Evolutionary conservation across 2,329 filamentous ascomycete species (phyloP).

Genomic region (Xylariomycetidae sp.): DNA sequence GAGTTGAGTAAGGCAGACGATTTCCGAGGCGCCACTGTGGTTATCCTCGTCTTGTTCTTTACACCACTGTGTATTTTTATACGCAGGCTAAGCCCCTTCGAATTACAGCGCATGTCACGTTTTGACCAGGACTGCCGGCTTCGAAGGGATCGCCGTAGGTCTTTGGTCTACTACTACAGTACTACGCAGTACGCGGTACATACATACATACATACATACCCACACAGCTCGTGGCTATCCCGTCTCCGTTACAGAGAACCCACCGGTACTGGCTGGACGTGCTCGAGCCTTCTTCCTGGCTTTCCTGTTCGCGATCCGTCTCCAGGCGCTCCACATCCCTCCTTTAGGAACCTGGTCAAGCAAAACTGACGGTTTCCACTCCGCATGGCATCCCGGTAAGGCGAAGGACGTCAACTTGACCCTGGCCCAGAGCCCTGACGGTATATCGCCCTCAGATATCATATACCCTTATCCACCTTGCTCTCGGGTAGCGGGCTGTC

Average conservation of each 20-base stretch:
- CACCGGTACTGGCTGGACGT: constrained; percentile 16
- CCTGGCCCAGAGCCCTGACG: not conserved
- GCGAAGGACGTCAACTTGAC: constrained; percentile 10
- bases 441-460: constrained; percentile 17
- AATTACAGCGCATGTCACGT: constrained; percentile 5
- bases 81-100: constrained; percentile 14
- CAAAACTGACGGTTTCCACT: constrained; percentile 8
- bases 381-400: constrained; percentile 7
- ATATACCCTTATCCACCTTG: constrained; percentile 16
- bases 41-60: constrained; percentile 14
- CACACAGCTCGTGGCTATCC: constrained; percentile 9
- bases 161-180: not conserved
- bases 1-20: constrained; percentile 12
- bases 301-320: constrained; percentile 16
- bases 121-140: constrained; percentile 8
- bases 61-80: constrained; percentile 10
- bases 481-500: constrained; percentile 8
- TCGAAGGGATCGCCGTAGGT: constrained; percentile 12
- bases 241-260: constrained; percentile 18
- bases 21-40: constrained; percentile 10
- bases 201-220: not conserved
- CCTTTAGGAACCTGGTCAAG: constrained; percentile 8
- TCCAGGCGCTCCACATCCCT: constrained; percentile 10
- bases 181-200: too few species aligned
- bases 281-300: constrained; percentile 15